Evolutionary conservation across 371 early-diverging fungal species (phyloP).

Genomic region (Apophysomyces elegans): DNA sequence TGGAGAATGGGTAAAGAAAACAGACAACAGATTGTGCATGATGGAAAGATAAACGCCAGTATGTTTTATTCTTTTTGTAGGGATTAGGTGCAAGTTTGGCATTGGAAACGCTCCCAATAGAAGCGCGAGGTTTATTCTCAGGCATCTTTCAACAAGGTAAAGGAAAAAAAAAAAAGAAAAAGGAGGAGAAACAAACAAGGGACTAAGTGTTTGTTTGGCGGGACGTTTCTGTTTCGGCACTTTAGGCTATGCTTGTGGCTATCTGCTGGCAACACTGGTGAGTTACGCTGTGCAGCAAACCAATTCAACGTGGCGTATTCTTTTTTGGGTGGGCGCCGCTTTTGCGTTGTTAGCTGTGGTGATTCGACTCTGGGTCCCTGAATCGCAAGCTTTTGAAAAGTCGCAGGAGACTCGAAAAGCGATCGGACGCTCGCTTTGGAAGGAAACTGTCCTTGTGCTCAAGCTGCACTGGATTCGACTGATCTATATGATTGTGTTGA

Average conservation of each 20-base stretch:
- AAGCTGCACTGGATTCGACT: slow-evolving; percentile 59
- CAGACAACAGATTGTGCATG: background rate
- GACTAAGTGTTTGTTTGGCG: background rate
- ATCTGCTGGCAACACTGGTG: slow-evolving; percentile 64
- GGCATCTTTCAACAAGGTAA: slow-evolving; percentile 73
- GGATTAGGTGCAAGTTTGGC: slow-evolving; percentile 77
- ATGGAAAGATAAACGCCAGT: background rate
- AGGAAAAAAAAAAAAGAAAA: background rate
- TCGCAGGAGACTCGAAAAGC: slow-evolving; percentile 44
- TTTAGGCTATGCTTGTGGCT: slow-evolving; percentile 67
- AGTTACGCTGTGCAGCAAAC: slow-evolving; percentile 56
- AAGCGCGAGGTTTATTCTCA: slow-evolving; percentile 72
- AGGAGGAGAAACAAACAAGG: background rate
- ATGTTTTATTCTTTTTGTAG: slow-evolving; percentile 8
- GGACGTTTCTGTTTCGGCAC: background rate
- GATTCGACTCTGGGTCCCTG: slow-evolving; percentile 68
- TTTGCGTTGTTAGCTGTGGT: slow-evolving; percentile 64
- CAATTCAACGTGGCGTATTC: slow-evolving; percentile 66
- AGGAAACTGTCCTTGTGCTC: slow-evolving; percentile 53
- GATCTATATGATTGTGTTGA: slow-evolving; percentile 61
- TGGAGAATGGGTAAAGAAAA: slow-evolving; percentile 66
- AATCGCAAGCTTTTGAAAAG: slow-evolving; percentile 60
- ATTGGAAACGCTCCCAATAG: slow-evolving; percentile 68
- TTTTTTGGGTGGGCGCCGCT: slow-evolving; percentile 71
- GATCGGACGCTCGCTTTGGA: slow-evolving; percentile 36